Conservation (phyloP, 345 rosid species). For the Cardamine resedifolia region DNA sequence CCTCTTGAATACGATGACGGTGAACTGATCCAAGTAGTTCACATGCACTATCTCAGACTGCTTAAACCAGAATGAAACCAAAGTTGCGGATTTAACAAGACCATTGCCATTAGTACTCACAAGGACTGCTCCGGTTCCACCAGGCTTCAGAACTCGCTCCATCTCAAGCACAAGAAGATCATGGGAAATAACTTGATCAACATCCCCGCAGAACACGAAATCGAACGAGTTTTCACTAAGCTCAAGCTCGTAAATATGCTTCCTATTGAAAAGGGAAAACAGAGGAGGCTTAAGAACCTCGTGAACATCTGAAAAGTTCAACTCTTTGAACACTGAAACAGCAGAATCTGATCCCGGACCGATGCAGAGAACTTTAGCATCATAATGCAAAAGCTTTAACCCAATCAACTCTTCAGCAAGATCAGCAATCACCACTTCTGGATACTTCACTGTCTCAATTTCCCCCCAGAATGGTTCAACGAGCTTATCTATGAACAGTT, state of each 20-base stretch:
- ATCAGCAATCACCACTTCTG: slow-evolving; percentile 41
- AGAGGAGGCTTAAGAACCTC: slow-evolving; percentile 50
- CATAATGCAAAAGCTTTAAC: slow-evolving; percentile 45
- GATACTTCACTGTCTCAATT: slow-evolving; percentile 37
- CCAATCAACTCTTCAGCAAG: slow-evolving; percentile 53
- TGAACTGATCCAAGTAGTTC: slow-evolving; percentile 46
- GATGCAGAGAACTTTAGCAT: slow-evolving; percentile 59
- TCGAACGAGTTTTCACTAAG: slow-evolving; percentile 46
- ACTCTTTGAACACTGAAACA: slow-evolving; percentile 48
- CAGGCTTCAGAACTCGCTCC: slow-evolving; percentile 68
- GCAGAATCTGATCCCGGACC: slow-evolving; percentile 57
- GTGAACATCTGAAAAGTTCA: slow-evolving; percentile 49
- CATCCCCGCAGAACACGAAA: slow-evolving; percentile 58
- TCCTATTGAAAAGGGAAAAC: slow-evolving; percentile 54
- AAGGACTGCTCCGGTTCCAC: slow-evolving; percentile 69
- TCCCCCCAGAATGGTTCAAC: slow-evolving; percentile 48
- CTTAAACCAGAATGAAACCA: slow-evolving; percentile 58
- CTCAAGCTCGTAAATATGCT: slow-evolving; percentile 50
- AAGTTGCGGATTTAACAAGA: slow-evolving; percentile 57
- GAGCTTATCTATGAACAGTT: not conserved
- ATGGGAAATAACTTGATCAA: slow-evolving; percentile 55
- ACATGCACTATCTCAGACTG: slow-evolving; percentile 59
- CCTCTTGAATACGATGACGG: slow-evolving; percentile 63
- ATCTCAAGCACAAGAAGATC: slow-evolving; percentile 62
- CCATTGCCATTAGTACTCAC: slow-evolving; percentile 39